A percentile compares a stretch with the other conserved stretches of the same genome.
phyloP scores from a whole-genome alignment of 1,284 basidiomycete genomes.

The Cronartium quercuum region DNA sequence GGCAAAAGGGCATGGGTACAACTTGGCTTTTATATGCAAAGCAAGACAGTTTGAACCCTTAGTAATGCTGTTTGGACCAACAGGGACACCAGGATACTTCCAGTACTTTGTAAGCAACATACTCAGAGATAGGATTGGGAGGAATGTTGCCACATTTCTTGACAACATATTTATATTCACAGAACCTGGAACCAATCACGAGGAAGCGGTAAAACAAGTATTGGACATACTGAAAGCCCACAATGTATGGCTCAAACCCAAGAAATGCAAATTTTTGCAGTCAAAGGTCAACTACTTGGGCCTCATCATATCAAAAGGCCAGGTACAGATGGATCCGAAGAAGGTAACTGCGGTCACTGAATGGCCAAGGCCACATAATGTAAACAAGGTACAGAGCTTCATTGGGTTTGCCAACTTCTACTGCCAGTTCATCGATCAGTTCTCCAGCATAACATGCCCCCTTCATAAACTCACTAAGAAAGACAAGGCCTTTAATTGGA shows the following conservation, averaged over 20 bases:
- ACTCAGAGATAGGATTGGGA: not conserved
- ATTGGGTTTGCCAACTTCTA: conserved; percentile 2
- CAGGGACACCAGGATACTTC: no score
- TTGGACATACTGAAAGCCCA: not conserved
- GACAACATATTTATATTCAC: not conserved
- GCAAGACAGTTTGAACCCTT: not conserved
- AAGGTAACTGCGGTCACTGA: not conserved
- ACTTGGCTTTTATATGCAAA: not conserved
- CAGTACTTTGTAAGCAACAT: not conserved
- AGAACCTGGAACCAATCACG: not conserved
- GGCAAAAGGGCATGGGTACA: not conserved
- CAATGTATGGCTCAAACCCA: not conserved
- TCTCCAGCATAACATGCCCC: not conserved
- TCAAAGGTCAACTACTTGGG: not conserved
- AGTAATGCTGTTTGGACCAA: not conserved
- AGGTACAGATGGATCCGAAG: not conserved
- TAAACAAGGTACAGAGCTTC: not conserved
- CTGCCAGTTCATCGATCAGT: not conserved
- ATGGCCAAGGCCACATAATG: not conserved
- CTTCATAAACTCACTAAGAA: conserved; percentile 4
- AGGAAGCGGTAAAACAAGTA: not conserved
- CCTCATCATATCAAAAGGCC: not conserved
- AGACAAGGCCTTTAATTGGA: not conserved
- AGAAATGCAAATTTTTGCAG: not conserved
- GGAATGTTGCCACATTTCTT: not conserved